Base-by-base conservation (phyloP, 1,139 yeast species). In the Chernovozyma sophiae-reginae region DNA sequence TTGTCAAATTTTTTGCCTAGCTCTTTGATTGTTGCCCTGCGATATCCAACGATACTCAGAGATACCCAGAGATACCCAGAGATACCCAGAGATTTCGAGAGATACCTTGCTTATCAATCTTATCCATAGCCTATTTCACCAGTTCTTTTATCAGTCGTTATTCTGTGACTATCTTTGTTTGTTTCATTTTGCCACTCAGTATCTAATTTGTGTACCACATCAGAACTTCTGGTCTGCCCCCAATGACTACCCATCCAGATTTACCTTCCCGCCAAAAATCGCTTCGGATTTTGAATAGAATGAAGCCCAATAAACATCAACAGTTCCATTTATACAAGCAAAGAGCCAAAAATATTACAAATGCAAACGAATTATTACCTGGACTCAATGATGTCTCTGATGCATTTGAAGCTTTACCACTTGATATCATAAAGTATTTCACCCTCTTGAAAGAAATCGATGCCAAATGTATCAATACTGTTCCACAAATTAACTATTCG, bases 391-490 rank as follows among this genome's bases (percentile, higher is more conserved):
- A 92, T 55, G 77, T 92, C 40, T 74, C 86, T 32, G 98, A 92
- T 63, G 95, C 92, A 2, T 75, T 92, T 43, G 95, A 89, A 56
- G 96, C 96, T 22, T 71, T 90, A 46, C 98, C 98, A 1, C 55
- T 75, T 42, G 97, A 89, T 49, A 70, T 87, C 36, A 77, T 89
- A 36, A 78, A 92, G 39, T 92, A 90, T 56, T 80, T 90, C 58
- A 92, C 98, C 0, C 67, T 89, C 20, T 68, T 92, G 45, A 86
- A 89, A 55, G 98, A 92, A 56, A 89, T 92, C 38, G 97, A 90
- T 53, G 97, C 97, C 43, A 90, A 92, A 59, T 87, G 96, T 57
- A 85, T 85, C 33, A 73, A 78, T 41, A 72, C 86, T 0, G 71
- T 83, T 18, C 96, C 96, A 0, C 68, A 72, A 47, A 69, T 90